These are phyloP conservation scores for Trypanosoma congolense DNA, from an alignment of 208 protist genomes.

Conservation along the genomic window DNA sequence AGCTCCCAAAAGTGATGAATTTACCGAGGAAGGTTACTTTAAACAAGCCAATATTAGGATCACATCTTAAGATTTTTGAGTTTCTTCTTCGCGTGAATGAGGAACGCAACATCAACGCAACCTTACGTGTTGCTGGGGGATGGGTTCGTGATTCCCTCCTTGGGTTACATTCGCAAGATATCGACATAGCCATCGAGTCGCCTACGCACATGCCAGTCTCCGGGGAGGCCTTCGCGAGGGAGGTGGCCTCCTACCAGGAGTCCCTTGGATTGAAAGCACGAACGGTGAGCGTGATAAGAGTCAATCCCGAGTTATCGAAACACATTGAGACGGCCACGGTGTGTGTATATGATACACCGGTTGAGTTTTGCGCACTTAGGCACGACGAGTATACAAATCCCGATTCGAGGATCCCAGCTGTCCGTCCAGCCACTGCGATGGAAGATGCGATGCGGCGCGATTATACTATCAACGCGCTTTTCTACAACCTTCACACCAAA, in stretches of 20 bases:
- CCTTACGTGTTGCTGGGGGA: conserved; percentile 92
- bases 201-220: conserved; percentile 33
- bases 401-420: conserved; percentile 89
- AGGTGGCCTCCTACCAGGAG: conserved; percentile 74
- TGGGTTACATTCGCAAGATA: conserved; percentile 90
- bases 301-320: conserved; percentile 97
- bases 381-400: conserved; percentile 88
- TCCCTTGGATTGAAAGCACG: conserved; percentile 27
- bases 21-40: conserved; percentile 35
- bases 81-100: conserved; percentile 73
- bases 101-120: conserved; percentile 45
- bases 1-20: conserved; percentile 16
- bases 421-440: conserved; percentile 66
- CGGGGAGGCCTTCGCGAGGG: conserved; percentile 88
- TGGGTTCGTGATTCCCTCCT: conserved; percentile 98
- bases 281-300: conserved; percentile 91
- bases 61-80: conserved; percentile 79
- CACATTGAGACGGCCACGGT: conserved; percentile 97
- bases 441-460: conserved; percentile 96
- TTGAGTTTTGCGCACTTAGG: conserved; percentile 97
- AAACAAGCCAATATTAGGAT: conserved; percentile 38
- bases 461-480: conserved; percentile 99
- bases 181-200: conserved; percentile 97
- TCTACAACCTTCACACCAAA: conserved; percentile 97
- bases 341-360: conserved; percentile 75